Evolutionary conservation across 352 stramenopile species (phyloP).

Genomic region (Thraustotheca clavata): DNA sequence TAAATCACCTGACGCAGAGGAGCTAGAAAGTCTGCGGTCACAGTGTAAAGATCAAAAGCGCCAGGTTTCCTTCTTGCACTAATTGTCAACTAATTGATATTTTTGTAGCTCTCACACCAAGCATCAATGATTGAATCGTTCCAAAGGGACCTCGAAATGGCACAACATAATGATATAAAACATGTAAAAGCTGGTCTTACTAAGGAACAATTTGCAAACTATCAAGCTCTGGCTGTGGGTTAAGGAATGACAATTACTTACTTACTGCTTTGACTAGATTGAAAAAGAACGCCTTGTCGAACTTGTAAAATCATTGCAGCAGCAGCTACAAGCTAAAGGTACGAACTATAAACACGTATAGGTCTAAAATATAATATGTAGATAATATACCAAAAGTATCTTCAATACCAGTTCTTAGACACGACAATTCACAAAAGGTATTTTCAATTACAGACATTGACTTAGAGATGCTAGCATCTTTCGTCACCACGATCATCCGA

Average conservation of each 20-base stretch:
- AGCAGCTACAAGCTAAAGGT: slow-evolving; percentile 57
- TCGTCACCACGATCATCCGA: not conserved
- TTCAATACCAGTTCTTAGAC: slow-evolving; percentile 3
- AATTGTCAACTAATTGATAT: not conserved
- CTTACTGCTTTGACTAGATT: slow-evolving; percentile 25
- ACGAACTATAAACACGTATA: slow-evolving; percentile 24
- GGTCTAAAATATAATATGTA: too few relatives aligned
- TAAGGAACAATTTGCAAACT: slow-evolving; percentile 21
- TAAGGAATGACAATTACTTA: not conserved
- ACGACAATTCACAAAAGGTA: slow-evolving; percentile 17
- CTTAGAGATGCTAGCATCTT: slow-evolving; percentile 8
- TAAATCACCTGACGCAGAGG: slow-evolving; percentile 30
- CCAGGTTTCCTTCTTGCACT: not conserved
- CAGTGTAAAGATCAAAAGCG: slow-evolving; percentile 33
- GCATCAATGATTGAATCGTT: slow-evolving; percentile 14
- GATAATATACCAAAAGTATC: not conserved
- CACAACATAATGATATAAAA: not conserved
- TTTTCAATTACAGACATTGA: not conserved
- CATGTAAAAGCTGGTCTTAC: not conserved
- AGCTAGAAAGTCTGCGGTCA: slow-evolving; percentile 40
- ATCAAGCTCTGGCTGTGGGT: slow-evolving; percentile 37
- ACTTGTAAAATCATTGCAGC: slow-evolving; percentile 39
- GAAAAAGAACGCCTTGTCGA: slow-evolving; percentile 62
- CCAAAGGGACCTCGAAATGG: slow-evolving; percentile 6
- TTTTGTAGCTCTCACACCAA: slow-evolving; percentile 13